Base-by-base conservation (phyloP, 139 green algal species). In the Chlamydomonas schloesseri region DNA sequence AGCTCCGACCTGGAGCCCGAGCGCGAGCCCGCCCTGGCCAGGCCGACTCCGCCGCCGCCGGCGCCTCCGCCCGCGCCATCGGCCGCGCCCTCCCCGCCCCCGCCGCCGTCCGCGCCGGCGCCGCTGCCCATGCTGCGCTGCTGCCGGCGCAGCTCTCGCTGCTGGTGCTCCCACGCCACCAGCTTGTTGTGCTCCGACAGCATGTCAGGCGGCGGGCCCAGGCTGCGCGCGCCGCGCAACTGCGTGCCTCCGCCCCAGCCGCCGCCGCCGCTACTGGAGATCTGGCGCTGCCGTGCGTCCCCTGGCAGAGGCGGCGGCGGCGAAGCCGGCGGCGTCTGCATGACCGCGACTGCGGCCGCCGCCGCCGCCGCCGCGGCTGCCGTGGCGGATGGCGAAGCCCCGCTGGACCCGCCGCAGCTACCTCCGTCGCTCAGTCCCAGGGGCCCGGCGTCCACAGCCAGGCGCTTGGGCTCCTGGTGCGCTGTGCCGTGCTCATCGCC, bases 91-190 rank as follows among this genome's bases (percentile, higher is more conserved):
- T 2, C 42, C 6, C 37, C 71, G 71, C 42, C 71, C 42, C 24
- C 26, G 71, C 24, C 42, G 1, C 29, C 47, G 29, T 1, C 17
- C 6, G 24, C 14, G 20, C 72, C 18, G 8, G 11, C 11, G 29
- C 72, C 29, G n/a, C 42, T 13, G 0, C 47, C 74, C 34, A 29
- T 24, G 57, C 34, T 82, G 20, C 53, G 64, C 78, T 84, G 78
- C 78, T 65, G 62, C 46, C 78, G 62, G 47, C 78, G 64, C 62
- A 65, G n/a, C 78, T 84, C 78, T n/a, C 78, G 29, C 78, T 84
- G 78, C n/a, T 65, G 42, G 62, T 84, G 78, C 78, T 84, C 78
- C 47, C n/a, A n/a, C 29, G 36, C 36, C 21, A 84, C 78, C 20
- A 67, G 42, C 78, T 34, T 23, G 64, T 84, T 84, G 78, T 84